Evolutionary conservation across 2,329 filamentous ascomycete genomes (phyloP), one percentile per base, ranked within the genome.

Genomic region (Alternaria longipes): DNA sequence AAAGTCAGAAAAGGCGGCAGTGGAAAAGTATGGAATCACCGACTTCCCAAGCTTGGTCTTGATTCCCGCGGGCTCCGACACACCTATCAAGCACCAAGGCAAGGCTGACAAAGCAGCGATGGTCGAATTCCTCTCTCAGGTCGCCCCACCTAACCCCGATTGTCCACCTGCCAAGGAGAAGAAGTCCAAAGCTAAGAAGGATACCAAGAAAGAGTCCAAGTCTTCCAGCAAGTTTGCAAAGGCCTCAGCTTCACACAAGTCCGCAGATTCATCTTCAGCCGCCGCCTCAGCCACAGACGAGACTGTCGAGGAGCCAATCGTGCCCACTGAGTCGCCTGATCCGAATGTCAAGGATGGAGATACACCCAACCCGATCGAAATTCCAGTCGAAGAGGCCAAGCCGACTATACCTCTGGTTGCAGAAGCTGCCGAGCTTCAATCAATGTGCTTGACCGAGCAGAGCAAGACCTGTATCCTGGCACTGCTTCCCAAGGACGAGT

Each of bases 51-150:
- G 90, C 0, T 82, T 99, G 44, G 83, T 97, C 3, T 86, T 98
- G 16, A 80, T 99, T 5, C 91, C 93, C 0, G 90, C 88, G 26
- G 88, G 87, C 22, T 85, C 88, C 50, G 84, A 89, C 52, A 88
- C 93, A 20, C 84, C 88, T 3, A 82, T 95, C 56, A 81, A 89
- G 44, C 97, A 97, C 75, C 84, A 91, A 28, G 94, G 94, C 42
- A 91, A 95, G 67, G 82, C 97, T 76, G 95, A 93, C 79, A 97
- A 97, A 82, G 88, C 90, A 18, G 85, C 86, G 34, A 90, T 99
- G 79, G 83, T 94, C 60, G 84, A 89, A 41, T 99, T 98, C 81
- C 84, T 99, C 44, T 91, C 90, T 3, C 90, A 96, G 79, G 89
- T 86, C 32, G 92, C 90, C 1, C 78, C 87, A 46, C 93, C 94